A percentile compares a stretch with the other conserved stretches of the same genome.
These are phyloP conservation scores for Discostella stelligera DNA, from an alignment of 352 stramenopile genomes.

Conservation along the genomic window DNA sequence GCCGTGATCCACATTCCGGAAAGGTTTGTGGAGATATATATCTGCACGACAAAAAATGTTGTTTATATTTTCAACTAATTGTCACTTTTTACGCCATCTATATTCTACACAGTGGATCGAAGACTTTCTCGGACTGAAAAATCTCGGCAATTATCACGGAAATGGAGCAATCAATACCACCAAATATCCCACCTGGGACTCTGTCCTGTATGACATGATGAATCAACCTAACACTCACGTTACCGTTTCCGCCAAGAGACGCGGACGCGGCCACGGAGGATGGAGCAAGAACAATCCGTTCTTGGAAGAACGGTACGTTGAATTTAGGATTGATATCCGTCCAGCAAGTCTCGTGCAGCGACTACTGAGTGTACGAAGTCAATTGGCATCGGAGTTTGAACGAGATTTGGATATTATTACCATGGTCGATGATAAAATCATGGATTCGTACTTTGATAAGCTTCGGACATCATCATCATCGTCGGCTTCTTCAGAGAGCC, in stretches of 20 bases:
- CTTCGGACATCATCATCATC: background rate
- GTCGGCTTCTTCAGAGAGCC: background rate
- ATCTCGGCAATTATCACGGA: constrained; percentile 72
- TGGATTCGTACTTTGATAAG: constrained; percentile 58
- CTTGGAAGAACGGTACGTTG: constrained; percentile 63
- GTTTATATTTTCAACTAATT: no score
- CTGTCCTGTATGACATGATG: constrained; percentile 61
- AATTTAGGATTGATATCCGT: constrained; percentile 70
- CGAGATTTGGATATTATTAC: constrained; percentile 64
- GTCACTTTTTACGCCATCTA: no score
- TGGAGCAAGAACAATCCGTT: constrained; percentile 68
- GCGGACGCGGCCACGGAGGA: constrained; percentile 46
- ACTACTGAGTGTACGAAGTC: constrained; percentile 65
- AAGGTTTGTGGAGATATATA: background rate
- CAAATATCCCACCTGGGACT: constrained; percentile 64
- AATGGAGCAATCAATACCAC: constrained; percentile 69
- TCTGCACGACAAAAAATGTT: no score
- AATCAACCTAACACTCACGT: constrained; percentile 48
- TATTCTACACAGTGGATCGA: constrained; percentile 34
- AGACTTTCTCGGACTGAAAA: constrained; percentile 55
- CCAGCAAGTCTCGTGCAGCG: constrained; percentile 58
- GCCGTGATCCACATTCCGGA: constrained; percentile 64
- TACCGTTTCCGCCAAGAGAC: constrained; percentile 47
- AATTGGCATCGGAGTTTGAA: constrained; percentile 66
- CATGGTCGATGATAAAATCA: constrained; percentile 58